phyloP scores from a whole-genome alignment of 139 green algal genomes.

The Tetradesmus obliquus region DNA sequence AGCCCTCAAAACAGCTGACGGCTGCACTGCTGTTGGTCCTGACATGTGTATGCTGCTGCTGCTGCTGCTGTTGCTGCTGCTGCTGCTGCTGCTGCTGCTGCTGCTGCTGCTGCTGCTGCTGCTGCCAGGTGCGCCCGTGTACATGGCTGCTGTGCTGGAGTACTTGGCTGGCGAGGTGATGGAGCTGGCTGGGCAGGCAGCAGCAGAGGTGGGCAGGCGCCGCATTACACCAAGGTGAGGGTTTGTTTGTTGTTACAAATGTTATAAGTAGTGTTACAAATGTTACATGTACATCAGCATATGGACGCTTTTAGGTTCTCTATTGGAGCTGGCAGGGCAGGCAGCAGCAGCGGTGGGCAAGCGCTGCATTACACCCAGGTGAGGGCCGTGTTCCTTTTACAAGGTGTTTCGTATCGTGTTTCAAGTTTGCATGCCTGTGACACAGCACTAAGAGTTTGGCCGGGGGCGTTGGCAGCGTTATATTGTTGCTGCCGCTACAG shows the following conservation, averaged over 20 bases:
- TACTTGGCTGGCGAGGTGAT: slow-evolving; percentile 74
- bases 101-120: slow-evolving; percentile 11
- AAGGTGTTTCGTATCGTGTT: neutral
- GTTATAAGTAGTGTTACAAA: neutral
- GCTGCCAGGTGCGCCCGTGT: slow-evolving; percentile 48
- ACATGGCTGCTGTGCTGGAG: slow-evolving; percentile 72
- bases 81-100: slow-evolving; percentile 30
- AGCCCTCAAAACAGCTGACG: neutral
- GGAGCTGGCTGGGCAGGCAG: slow-evolving; percentile 86
- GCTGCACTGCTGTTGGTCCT: neutral
- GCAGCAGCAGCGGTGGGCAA: slow-evolving; percentile 93
- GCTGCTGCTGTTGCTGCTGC: neutral
- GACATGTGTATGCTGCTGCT: neutral
- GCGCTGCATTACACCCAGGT: slow-evolving; percentile 71
- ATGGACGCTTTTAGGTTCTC: too few relatives aligned
- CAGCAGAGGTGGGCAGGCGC: slow-evolving; percentile 93
- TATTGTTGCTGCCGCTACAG: neutral
- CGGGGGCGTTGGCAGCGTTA: too few relatives aligned
- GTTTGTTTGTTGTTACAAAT: neutral
- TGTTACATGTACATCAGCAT: too few relatives aligned
- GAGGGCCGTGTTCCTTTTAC: neutral
- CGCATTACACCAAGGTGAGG: slow-evolving; percentile 63
- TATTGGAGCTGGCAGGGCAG: slow-evolving; percentile 87
- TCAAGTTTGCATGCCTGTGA: too few relatives aligned
- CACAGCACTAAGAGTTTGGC: too few relatives aligned